A percentile compares a stretch with the other conserved stretches of the same genome.
These are phyloP conservation scores for Phytopythium helicoides DNA, from an alignment of 352 stramenopile species.

Conservation along the genomic window DNA sequence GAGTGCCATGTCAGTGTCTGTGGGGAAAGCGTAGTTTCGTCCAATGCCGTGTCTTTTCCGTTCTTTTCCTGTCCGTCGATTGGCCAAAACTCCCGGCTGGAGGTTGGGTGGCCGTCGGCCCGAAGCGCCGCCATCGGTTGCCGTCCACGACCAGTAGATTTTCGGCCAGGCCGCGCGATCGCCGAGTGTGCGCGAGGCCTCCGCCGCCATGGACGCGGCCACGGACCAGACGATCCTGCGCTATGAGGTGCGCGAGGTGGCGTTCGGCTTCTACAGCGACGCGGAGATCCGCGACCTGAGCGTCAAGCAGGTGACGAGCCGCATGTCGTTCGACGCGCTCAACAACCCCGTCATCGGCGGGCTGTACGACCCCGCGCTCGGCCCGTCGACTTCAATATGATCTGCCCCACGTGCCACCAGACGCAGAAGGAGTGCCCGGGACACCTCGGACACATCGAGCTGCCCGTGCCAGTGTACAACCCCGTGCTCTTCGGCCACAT, in stretches of 20 bases:
- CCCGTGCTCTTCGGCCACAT: conserved; percentile 96
- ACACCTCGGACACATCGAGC: conserved; percentile 98
- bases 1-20: conserved; percentile 5
- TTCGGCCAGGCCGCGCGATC: background rate
- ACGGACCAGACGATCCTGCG: conserved; percentile 90
- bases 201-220: conserved; percentile 66
- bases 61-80: conserved; percentile 8
- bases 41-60: background rate
- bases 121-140: conserved; percentile 3
- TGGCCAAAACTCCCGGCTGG: conserved; percentile 19
- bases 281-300: conserved; percentile 96
- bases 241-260: conserved; percentile 89
- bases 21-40: too few relatives aligned
- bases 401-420: conserved; percentile 96
- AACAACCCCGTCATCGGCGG: conserved; percentile 94
- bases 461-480: conserved; percentile 98
- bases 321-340: conserved; percentile 93
- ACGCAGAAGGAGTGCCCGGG: conserved; percentile 95
- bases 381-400: conserved; percentile 87
- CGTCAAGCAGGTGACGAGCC: conserved; percentile 96
- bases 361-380: conserved; percentile 96
- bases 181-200: background rate
- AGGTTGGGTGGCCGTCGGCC: conserved; percentile 30
- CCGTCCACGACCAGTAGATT: conserved; percentile 30
- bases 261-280: conserved; percentile 97